Base-by-base conservation (phyloP, 495 filamentous ascomycete genomes). In the Letharia columbiana region DNA sequence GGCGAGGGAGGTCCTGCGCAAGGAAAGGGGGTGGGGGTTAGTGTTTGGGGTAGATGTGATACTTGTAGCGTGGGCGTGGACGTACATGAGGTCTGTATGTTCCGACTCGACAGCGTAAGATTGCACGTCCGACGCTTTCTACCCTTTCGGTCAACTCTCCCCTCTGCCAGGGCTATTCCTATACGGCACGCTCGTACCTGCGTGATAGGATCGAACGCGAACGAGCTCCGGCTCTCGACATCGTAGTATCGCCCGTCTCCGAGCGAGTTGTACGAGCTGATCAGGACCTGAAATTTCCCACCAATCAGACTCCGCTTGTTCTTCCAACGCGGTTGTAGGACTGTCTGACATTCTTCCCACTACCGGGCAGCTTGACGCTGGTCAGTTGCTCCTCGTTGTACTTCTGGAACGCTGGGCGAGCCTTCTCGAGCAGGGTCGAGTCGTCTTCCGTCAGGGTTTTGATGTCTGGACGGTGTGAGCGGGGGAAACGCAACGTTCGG, bases 341-440 rank as follows among this genome's bases (percentile, higher is more conserved):
- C 9, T 52, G 23, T 52, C 49, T 28, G n/a, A 91, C 89, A 77
- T 82, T 80, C 75, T 94, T 84, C 74, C 86, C 91, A 64, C 88
- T 83, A 15, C 91, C 91, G 8, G 94, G 94, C 18, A 98, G 84
- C 79, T 96, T 96, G 62, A 89, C 86, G 12, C 90, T 90, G 40
- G 86, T 77, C 74, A 97, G 88, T 75, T 99, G 95, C 76, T 91
- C 88, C 75, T 97, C 92, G 72, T 96, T 98, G 83, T 99, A 97
- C 75, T 88, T 89, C 77, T 92, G 83, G 77, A 97, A 94, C 0
- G 94, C 92, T 4, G 91, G 90, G 7, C 77, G 81, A 15, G 96
- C 87, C 49, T 88, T 85, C 62, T 82, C 75, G 39, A 92, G 76
- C 50, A 93, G 76, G 59, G 82, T 79, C 13, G 86, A 84, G 37